Evolutionary conservation across 2,329 filamentous ascomycete genomes (phyloP).

Genomic region (Colletotrichum phormii): DNA sequence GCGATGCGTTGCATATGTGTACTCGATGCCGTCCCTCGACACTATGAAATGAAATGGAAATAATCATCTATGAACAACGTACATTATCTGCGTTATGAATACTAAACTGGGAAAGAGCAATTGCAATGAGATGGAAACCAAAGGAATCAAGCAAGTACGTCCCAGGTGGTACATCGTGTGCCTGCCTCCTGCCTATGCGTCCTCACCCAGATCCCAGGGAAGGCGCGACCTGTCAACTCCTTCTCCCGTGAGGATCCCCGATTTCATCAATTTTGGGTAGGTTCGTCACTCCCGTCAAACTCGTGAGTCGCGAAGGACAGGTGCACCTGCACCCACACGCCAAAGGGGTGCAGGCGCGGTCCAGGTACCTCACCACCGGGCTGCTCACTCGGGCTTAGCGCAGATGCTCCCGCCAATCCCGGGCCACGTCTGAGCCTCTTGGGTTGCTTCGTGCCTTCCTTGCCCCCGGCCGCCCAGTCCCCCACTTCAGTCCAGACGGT

Average conservation of each 20-base stretch:
- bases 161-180: not conserved
- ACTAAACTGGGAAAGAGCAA: not conserved
- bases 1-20: not conserved
- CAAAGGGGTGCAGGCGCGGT: not conserved
- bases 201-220: not conserved
- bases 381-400: conserved; percentile 20
- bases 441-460: conserved; percentile 31
- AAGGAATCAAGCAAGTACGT: not conserved
- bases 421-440: conserved; percentile 36
- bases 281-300: not conserved
- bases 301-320: not conserved
- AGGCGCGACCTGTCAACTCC: not conserved
- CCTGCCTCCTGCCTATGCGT: not conserved
- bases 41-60: not conserved
- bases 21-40: not conserved
- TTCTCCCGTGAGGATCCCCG: not conserved
- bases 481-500: conserved; percentile 24
- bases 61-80: too few relatives aligned
- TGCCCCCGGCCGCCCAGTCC: conserved; percentile 22
- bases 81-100: too few relatives aligned
- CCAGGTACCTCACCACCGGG: conserved; percentile 18
- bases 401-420: conserved; percentile 34
- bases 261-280: not conserved
- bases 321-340: not conserved
- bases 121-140: not conserved